Evolutionary conservation across 2,329 filamentous ascomycete species (phyloP).

Genomic region (Pseudopithomyces maydicus): DNA sequence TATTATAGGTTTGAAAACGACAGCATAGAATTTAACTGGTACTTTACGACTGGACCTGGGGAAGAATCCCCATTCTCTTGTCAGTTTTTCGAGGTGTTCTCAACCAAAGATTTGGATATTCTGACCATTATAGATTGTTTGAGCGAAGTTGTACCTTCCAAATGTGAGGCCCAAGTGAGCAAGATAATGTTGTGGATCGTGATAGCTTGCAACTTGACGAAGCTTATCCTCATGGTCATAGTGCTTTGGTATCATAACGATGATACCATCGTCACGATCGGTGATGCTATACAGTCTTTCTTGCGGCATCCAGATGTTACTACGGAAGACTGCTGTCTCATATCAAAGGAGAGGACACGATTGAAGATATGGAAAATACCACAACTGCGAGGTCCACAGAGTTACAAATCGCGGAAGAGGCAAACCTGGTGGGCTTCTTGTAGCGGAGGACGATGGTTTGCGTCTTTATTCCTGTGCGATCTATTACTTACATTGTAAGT

Average conservation of each 20-base stretch:
- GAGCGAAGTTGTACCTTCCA: slow-evolving; percentile 9
- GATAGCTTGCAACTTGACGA: slow-evolving; percentile 1
- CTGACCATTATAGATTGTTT: slow-evolving; percentile 21
- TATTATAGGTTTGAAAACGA: background rate
- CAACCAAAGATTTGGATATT: too few relatives aligned
- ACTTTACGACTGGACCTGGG: too few relatives aligned
- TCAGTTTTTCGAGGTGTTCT: too few relatives aligned
- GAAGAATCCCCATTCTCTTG: too few relatives aligned
- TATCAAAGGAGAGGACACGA: slow-evolving; percentile 9
- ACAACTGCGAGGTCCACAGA: background rate
- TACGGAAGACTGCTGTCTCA: slow-evolving; percentile 20
- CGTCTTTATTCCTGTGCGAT: slow-evolving; percentile 11
- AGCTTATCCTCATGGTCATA: background rate
- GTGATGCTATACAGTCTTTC: slow-evolving; percentile 6
- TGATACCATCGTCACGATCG: slow-evolving; percentile 2
- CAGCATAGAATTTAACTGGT: background rate
- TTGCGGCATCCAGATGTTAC: background rate
- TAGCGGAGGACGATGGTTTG: slow-evolving; percentile 11
- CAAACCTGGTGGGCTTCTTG: slow-evolving; percentile 8
- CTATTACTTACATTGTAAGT: background rate
- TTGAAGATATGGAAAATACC: background rate
- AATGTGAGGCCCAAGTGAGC: slow-evolving; percentile 14
- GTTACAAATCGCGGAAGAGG: background rate
- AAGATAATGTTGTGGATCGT: slow-evolving; percentile 16
- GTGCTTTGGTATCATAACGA: background rate